Conservation (phyloP, 1,284 basidiomycete species). For the Coniophora puteana region DNA sequence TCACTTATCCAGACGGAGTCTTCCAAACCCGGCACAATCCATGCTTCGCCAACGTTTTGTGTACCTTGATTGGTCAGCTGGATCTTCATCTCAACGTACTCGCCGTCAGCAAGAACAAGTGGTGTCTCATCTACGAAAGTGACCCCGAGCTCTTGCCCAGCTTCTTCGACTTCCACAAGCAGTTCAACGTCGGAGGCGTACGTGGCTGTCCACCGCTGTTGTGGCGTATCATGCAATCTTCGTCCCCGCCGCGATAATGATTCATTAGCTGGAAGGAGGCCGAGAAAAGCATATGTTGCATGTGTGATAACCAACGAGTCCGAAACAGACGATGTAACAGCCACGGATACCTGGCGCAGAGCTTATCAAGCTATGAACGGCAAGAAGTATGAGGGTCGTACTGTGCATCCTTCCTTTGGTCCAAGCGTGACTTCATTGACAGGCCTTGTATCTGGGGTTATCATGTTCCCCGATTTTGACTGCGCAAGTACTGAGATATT, state of each 20-base stretch:
- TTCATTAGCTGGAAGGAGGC: conserved; percentile 58
- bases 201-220: conserved; percentile 57
- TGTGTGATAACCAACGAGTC: conserved; percentile 53
- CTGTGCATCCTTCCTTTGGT: conserved; percentile 56
- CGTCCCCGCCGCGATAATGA: conserved; percentile 59
- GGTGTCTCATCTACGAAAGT: conserved; percentile 51
- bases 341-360: conserved; percentile 55
- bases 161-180: conserved; percentile 55
- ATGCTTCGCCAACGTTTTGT: conserved; percentile 56
- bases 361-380: conserved; percentile 1
- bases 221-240: conserved; percentile 65
- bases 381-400: conserved; percentile 27
- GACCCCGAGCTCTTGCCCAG: conserved; percentile 53
- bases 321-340: conserved; percentile 47
- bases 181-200: conserved; percentile 64
- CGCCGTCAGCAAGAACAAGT: conserved; percentile 58
- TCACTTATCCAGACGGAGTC: conserved; percentile 65
- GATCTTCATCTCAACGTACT: conserved; percentile 48
- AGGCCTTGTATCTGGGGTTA: conserved; percentile 53
- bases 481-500: conserved; percentile 57
- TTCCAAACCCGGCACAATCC: conserved; percentile 57
- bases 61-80: conserved; percentile 62
- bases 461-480: conserved; percentile 36
- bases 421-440: conserved; percentile 54
- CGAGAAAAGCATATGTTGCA: conserved; percentile 63